Conservation (phyloP, 2,329 filamentous ascomycete species). For the Eurotiales sp. region DNA sequence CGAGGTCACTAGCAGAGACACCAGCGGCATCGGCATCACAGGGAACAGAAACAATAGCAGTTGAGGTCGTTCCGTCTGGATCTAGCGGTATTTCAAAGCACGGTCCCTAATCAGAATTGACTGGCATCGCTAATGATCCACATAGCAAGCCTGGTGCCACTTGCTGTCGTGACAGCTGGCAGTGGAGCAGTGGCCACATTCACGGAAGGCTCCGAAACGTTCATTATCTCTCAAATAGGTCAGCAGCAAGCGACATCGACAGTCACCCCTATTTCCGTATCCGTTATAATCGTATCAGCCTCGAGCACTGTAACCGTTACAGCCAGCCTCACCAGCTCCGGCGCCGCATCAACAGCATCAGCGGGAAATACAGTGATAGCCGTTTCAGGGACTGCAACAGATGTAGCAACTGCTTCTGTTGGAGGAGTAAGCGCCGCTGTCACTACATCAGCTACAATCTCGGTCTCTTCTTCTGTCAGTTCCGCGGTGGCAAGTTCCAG, state of each 20-base stretch:
- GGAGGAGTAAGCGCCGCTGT: background rate
- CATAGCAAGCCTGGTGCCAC: background rate
- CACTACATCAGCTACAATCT: background rate
- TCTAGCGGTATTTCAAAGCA: background rate
- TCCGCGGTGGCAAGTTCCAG: background rate
- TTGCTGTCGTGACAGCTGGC: background rate
- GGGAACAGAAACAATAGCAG: background rate
- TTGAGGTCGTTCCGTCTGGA: background rate
- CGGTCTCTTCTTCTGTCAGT: conserved; percentile 3
- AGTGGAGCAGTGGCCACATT: background rate
- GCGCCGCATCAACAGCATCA: background rate
- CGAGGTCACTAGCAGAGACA: background rate
- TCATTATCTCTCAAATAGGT: conserved; percentile 2
- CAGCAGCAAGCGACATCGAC: background rate
- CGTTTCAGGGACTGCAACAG: no score
- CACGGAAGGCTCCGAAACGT: background rate
- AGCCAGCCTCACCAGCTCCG: background rate
- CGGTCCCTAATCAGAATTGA: background rate
- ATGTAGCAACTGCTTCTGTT: background rate
- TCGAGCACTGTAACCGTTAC: conserved; percentile 1
- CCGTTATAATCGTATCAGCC: conserved; percentile 4
- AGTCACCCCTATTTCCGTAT: background rate
- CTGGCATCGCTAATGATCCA: background rate
- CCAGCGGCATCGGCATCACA: background rate
- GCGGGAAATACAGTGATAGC: background rate